Evolutionary conservation across 2,329 filamentous ascomycete species (phyloP).

Genomic region (Corynespora cassiicola): DNA sequence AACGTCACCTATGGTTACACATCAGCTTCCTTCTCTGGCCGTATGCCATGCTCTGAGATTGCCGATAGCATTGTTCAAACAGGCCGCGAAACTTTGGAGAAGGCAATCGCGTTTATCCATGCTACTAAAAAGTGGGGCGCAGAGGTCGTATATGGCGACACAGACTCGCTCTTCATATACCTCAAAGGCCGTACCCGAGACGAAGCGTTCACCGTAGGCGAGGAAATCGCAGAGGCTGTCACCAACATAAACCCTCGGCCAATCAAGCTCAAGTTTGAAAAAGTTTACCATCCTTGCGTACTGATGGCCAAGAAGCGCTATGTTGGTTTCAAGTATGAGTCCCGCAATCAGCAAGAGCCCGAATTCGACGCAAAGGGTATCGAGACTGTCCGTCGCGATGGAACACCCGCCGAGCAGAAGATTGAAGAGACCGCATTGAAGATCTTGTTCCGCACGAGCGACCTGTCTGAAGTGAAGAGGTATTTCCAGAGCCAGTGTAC

Average conservation of each 20-base stretch:
- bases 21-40: constrained; percentile 92
- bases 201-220: constrained; percentile 89
- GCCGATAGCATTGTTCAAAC: constrained; percentile 98
- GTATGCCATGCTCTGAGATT: constrained; percentile 98
- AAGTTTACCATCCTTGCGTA: constrained; percentile 95
- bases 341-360: constrained; percentile 73
- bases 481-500: constrained; percentile 91
- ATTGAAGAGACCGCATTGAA: constrained; percentile 93
- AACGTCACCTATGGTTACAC: constrained; percentile 99
- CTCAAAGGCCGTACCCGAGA: constrained; percentile 85
- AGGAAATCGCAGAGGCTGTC: constrained; percentile 87
- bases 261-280: constrained; percentile 97
- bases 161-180: constrained; percentile 91
- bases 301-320: constrained; percentile 97
- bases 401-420: constrained; percentile 93
- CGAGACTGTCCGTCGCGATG: constrained; percentile 93
- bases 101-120: constrained; percentile 91
- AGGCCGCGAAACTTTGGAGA: constrained; percentile 91
- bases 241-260: constrained; percentile 90
- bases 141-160: constrained; percentile 98
- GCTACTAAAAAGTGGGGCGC: constrained; percentile 86
- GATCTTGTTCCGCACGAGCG: constrained; percentile 86
- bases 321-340: constrained; percentile 96
- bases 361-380: constrained; percentile 99
- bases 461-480: constrained; percentile 84